Base-by-base conservation (phyloP, 1,139 yeast genomes). In the Protomyces macrosporus region DNA sequence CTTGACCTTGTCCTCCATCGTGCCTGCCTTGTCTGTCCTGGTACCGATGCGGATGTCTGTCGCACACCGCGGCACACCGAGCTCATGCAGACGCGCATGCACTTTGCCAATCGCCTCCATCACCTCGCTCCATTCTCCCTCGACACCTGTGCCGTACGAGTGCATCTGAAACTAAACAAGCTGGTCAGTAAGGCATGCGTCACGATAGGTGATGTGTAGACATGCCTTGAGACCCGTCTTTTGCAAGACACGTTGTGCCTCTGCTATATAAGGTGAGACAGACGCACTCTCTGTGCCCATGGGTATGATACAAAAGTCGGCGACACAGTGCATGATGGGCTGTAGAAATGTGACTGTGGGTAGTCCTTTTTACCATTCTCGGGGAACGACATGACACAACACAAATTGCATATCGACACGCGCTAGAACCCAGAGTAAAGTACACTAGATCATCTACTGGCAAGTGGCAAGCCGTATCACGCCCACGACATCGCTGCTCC, bases 21-120 rank as follows among this genome's bases (percentile, higher is more conserved):
- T 54, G 16, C 64, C 57, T n/a, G 45, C 39, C 45, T 60, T 60
- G 53, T 60, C 64, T 5, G 50, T 45, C 45, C 64, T 42, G 4
- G 64, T 60, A 7, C 64, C 64, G 39, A 60, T 60, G 10, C 64
- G 45, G 42, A 60, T 60, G 30, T 60, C 64, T 12, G 64, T 60
- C 4, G 64, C 64, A 35, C 56, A 50, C n/a, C 64, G 52, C n/a
- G 64, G 64, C 6, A 53, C 54, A 10, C 63, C 63, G 7, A 60
- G 45, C 56, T 53, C 63, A 35, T 60, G 63, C n/a, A 58, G 45
- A 10, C 56, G 32, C 30, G 23, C 48, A 36, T 58, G 62, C 3
- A 60, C 63, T 4, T 56, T 56, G 30, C 45, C 58, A 14, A 60
- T 60, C 14, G 63, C 55, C 10, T 55, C 63, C 58, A 53, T 53